Percentiles rank a stretch among this genome's conserved stretches.
phyloP scores from a whole-genome alignment of 2,329 filamentous ascomycete genomes.

The Albifimbria verrucaria region DNA sequence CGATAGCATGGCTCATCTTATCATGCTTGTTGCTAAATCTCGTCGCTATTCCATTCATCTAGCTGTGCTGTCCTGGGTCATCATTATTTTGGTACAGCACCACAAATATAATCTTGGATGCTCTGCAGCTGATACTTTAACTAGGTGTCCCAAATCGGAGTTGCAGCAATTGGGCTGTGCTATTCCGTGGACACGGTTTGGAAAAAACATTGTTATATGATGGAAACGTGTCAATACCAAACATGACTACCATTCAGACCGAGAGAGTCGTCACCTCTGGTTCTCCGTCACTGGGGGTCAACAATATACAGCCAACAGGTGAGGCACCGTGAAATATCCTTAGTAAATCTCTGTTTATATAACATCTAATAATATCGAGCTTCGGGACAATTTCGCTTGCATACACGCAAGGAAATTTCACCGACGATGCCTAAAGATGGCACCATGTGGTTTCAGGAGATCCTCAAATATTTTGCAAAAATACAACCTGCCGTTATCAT shows the following conservation, averaged over 20 bases:
- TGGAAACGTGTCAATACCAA: slow-evolving; percentile 32
- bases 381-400: slow-evolving; percentile 35
- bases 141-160: slow-evolving; percentile 37
- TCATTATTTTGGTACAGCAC: slow-evolving; percentile 10
- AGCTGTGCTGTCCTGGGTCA: slow-evolving; percentile 14
- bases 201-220: slow-evolving; percentile 24
- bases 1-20: slow-evolving; percentile 16
- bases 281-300: slow-evolving; percentile 25
- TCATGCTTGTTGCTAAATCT: slow-evolving; percentile 13
- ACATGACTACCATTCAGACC: slow-evolving; percentile 32
- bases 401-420: slow-evolving; percentile 15
- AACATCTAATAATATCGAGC: slow-evolving; percentile 19
- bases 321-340: no score
- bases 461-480: slow-evolving; percentile 28
- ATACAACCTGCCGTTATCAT: slow-evolving; percentile 25
- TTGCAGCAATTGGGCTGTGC: slow-evolving; percentile 39
- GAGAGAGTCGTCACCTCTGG: slow-evolving; percentile 21
- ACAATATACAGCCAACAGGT: slow-evolving; percentile 40
- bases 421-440: slow-evolving; percentile 24
- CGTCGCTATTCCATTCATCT: slow-evolving; percentile 11
- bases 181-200: slow-evolving; percentile 39
- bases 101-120: neutral
- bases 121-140: no score
- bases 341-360: no score
- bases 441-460: slow-evolving; percentile 25